A percentile compares a stretch with the other conserved stretches of the same genome.
Evolutionary conservation across 805 yeast species (phyloP).

Genomic region (Debaryomyces maramus): DNA sequence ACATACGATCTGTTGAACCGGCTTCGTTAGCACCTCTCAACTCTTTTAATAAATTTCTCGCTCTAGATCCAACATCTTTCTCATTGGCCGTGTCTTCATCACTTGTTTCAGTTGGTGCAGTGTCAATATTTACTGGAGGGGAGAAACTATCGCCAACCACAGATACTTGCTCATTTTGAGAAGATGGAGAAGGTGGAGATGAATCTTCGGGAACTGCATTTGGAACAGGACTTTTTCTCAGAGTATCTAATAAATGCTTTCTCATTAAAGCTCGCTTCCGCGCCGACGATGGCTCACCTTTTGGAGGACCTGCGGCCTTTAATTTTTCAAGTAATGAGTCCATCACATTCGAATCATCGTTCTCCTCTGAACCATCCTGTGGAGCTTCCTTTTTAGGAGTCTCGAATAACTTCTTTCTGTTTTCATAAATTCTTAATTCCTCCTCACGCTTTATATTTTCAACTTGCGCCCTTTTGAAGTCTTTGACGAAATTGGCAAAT

Average conservation of each 20-base stretch:
- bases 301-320: constrained; percentile 79
- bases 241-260: constrained; percentile 51
- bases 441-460: constrained; percentile 71
- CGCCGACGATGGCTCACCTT: constrained; percentile 77
- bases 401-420: constrained; percentile 64
- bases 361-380: constrained; percentile 34
- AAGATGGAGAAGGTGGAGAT: constrained; percentile 2
- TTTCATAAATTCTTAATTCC: constrained; percentile 68
- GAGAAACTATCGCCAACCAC: constrained; percentile 5
- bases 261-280: constrained; percentile 77
- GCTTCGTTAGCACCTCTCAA: constrained; percentile 41
- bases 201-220: not conserved
- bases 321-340: constrained; percentile 84
- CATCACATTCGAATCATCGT: constrained; percentile 61
- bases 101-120: constrained; percentile 3
- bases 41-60: constrained; percentile 62
- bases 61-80: constrained; percentile 56
- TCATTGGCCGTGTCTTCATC: constrained; percentile 17
- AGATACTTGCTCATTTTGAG: constrained; percentile 4
- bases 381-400: constrained; percentile 34
- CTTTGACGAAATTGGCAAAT: constrained; percentile 58
- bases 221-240: constrained; percentile 5
- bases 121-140: constrained; percentile 6
- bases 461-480: constrained; percentile 61
- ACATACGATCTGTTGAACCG: constrained; percentile 20